These are phyloP conservation scores for Xylaria sp. DNA, from an alignment of 2,329 filamentous ascomycete species.

Conservation along the genomic window DNA sequence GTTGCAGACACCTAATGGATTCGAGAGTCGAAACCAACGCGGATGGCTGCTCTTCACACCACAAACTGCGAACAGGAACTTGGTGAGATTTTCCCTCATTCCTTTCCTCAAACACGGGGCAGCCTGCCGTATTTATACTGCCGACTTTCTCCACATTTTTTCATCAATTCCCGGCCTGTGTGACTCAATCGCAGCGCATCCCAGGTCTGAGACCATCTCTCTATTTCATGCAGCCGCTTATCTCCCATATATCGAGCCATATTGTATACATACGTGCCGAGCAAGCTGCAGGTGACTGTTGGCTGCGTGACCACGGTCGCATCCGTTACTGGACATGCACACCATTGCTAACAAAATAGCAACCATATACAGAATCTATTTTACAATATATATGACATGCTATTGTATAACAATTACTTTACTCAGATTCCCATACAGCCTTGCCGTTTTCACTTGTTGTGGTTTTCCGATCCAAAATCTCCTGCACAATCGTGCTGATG, in stretches of 20 bases:
- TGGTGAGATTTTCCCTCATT: conserved; percentile 18
- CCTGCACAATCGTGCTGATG: conserved; percentile 69
- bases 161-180: conserved; percentile 5
- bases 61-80: conserved; percentile 19
- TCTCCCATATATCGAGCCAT: background rate
- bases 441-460: conserved; percentile 51
- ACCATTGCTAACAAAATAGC: background rate
- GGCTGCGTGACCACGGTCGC: background rate
- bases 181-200: conserved; percentile 27
- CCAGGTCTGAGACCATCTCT: background rate
- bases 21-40: conserved; percentile 29
- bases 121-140: conserved; percentile 38
- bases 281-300: background rate
- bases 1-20: conserved; percentile 27
- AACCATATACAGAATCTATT: conserved; percentile 20
- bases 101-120: conserved; percentile 26
- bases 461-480: conserved; percentile 71
- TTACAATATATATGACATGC: conserved; percentile 22
- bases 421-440: conserved; percentile 44
- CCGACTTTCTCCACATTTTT: conserved; percentile 17
- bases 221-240: conserved; percentile 4
- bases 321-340: background rate
- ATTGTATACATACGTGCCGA: background rate
- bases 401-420: conserved; percentile 2
- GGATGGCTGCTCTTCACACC: conserved; percentile 27